A percentile compares a stretch with the other conserved stretches of the same genome.
These are phyloP conservation scores for Skeletonema grethae DNA, from an alignment of 108 stramenopile species.

Conservation along the genomic window DNA sequence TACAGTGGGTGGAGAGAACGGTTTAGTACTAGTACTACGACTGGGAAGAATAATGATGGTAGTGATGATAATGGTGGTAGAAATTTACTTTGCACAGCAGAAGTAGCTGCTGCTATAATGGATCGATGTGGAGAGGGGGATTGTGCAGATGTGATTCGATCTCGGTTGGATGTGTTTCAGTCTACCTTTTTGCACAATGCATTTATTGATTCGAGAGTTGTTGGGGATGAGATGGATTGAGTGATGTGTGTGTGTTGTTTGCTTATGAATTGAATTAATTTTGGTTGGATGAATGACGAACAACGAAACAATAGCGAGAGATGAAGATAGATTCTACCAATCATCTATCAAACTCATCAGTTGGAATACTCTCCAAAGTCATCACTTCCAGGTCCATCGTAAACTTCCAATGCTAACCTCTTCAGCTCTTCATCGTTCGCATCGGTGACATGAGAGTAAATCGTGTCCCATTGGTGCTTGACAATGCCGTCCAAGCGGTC, in stretches of 20 bases:
- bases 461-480: slow-evolving; percentile 30
- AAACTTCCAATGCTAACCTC: slow-evolving; percentile 35
- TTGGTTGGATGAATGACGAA: too few species aligned
- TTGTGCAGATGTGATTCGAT: slow-evolving; percentile 15
- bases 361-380: background rate
- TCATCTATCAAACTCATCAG: background rate
- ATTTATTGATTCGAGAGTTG: background rate
- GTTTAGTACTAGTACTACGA: background rate
- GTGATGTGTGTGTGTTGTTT: too few species aligned
- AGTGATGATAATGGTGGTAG: background rate
- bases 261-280: too few species aligned
- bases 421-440: slow-evolving; percentile 41
- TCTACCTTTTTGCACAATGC: slow-evolving; percentile 6
- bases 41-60: background rate
- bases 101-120: slow-evolving; percentile 24
- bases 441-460: slow-evolving; percentile 49
- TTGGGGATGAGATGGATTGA: background rate
- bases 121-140: slow-evolving; percentile 1
- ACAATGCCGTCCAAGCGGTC: slow-evolving; percentile 23
- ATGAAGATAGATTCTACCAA: too few species aligned
- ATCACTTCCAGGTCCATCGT: slow-evolving; percentile 29
- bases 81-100: slow-evolving; percentile 29
- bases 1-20: slow-evolving; percentile 37
- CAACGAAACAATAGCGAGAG: too few species aligned
- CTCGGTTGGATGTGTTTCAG: slow-evolving; percentile 24